A percentile compares a stretch with the other conserved stretches of the same genome.
phyloP scores from a whole-genome alignment of 1,139 yeast species.

The Suhomyces chickasaworum region DNA sequence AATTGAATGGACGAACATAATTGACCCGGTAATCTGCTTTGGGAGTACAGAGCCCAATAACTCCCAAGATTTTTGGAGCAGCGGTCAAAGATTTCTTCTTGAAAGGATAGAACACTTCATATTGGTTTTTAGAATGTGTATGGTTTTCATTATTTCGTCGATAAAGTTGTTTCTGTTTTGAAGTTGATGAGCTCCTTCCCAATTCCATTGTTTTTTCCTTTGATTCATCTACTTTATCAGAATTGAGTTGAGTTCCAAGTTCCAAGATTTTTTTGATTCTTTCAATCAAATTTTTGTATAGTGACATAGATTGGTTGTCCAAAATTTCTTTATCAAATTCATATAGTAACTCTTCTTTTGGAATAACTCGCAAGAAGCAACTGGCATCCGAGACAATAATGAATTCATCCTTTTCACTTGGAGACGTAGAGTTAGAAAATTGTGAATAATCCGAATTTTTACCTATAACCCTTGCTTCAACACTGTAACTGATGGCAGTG shows the following conservation, averaged over 20 bases:
- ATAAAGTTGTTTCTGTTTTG: slow-evolving; percentile 24
- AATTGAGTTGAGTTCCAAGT: slow-evolving; percentile 25
- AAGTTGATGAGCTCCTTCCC: slow-evolving; percentile 14
- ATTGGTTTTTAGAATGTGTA: neutral
- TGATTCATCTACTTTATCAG: slow-evolving; percentile 1
- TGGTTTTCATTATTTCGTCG: neutral
- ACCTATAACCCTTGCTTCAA: slow-evolving; percentile 38
- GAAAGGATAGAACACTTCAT: slow-evolving; percentile 21
- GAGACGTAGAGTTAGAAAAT: slow-evolving; percentile 18
- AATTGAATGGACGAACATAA: slow-evolving; percentile 17
- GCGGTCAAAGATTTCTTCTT: slow-evolving; percentile 25
- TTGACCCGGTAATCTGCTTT: slow-evolving; percentile 18
- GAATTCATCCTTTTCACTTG: slow-evolving; percentile 33
- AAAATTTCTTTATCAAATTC: slow-evolving; percentile 35
- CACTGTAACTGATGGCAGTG: slow-evolving; percentile 36
- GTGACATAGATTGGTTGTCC: slow-evolving; percentile 35
- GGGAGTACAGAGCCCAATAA: slow-evolving; percentile 21
- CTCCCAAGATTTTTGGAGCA: slow-evolving; percentile 27
- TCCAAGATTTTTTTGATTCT: slow-evolving; percentile 31
- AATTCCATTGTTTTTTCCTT: slow-evolving; percentile 6
- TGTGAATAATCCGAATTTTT: slow-evolving; percentile 33
- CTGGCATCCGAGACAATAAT: slow-evolving; percentile 40
- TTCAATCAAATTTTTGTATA: slow-evolving; percentile 29
- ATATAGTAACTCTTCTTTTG: slow-evolving; percentile 27
- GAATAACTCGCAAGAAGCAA: slow-evolving; percentile 31